These are phyloP conservation scores for Termitomyces bulborhizus DNA, from an alignment of 768 basidiomycete species.

Conservation along the genomic window DNA sequence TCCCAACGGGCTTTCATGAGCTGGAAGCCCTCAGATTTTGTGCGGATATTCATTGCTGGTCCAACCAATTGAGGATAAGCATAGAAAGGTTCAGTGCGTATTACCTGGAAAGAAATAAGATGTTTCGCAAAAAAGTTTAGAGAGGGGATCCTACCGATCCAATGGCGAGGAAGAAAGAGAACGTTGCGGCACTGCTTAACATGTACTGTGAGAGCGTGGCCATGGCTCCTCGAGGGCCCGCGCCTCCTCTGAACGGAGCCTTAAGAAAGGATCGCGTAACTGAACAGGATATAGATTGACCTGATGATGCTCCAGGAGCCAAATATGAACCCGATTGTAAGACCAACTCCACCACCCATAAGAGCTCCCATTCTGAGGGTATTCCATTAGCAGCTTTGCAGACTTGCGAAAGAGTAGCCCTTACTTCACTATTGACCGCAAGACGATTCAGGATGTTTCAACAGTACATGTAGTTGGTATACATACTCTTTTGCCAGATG, in stretches of 20 bases:
- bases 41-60: conserved; percentile 44
- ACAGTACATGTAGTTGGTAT: not conserved
- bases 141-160: conserved; percentile 59
- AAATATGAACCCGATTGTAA: conserved; percentile 97
- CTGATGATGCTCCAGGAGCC: conserved; percentile 89
- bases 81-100: conserved; percentile 69
- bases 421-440: conserved; percentile 49
- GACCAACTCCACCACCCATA: conserved; percentile 90
- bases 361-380: conserved; percentile 79
- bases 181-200: conserved; percentile 96
- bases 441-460: conserved; percentile 3
- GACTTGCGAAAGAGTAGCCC: conserved; percentile 5
- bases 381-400: conserved; percentile 6
- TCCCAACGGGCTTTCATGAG: conserved; percentile 76
- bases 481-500: conserved; percentile 72
- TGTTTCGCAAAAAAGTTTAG: not conserved
- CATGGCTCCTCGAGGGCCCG: conserved; percentile 84
- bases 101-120: conserved; percentile 53
- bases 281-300: conserved; percentile 34
- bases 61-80: conserved; percentile 52
- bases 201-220: conserved; percentile 97
- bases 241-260: conserved; percentile 59
- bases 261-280: not conserved
- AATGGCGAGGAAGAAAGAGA: conserved; percentile 94
- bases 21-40: conserved; percentile 61